Percentiles rank a stretch among this genome's conserved stretches.
Conservation (phyloP, 768 basidiomycete species). For the Lentinula detonsa region DNA sequence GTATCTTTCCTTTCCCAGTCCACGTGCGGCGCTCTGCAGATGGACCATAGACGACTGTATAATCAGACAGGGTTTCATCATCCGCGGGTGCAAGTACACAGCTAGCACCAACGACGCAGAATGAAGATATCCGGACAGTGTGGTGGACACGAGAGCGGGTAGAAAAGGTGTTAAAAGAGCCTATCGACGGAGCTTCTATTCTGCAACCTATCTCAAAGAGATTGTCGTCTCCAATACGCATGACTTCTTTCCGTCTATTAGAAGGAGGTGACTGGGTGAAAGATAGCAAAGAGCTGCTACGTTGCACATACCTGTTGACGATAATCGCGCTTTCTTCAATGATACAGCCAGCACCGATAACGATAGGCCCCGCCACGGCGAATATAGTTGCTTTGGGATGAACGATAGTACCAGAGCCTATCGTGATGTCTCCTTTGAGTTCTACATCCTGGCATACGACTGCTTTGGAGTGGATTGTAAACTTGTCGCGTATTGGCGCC, state of each 20-base stretch:
- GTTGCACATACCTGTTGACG: constrained; percentile 63
- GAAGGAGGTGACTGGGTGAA: neutral
- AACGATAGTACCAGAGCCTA: constrained; percentile 86
- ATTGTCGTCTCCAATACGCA: constrained; percentile 93
- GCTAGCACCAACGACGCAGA: constrained; percentile 79
- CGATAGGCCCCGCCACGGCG: constrained; percentile 84
- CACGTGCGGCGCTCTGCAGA: constrained; percentile 69
- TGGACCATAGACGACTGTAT: constrained; percentile 80
- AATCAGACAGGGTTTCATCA: constrained; percentile 74
- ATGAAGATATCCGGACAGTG: constrained; percentile 69
- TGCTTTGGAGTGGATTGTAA: constrained; percentile 86
- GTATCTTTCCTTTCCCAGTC: constrained; percentile 80
- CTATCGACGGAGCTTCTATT: constrained; percentile 80
- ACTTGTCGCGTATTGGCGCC: constrained; percentile 68
- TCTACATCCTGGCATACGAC: constrained; percentile 93
- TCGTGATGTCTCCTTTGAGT: constrained; percentile 89
- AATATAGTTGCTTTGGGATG: constrained; percentile 95
- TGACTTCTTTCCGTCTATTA: constrained; percentile 65
- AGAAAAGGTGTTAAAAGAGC: constrained; percentile 81
- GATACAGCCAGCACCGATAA: constrained; percentile 84
- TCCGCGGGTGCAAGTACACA: constrained; percentile 76
- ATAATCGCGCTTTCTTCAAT: constrained; percentile 90
- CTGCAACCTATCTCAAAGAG: constrained; percentile 92
- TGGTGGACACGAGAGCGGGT: constrained; percentile 81
- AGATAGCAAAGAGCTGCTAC: neutral